These are phyloP conservation scores for Hymenotorrendiella dingleyae DNA, from an alignment of 2,329 filamentous ascomycete species.

Conservation along the genomic window DNA sequence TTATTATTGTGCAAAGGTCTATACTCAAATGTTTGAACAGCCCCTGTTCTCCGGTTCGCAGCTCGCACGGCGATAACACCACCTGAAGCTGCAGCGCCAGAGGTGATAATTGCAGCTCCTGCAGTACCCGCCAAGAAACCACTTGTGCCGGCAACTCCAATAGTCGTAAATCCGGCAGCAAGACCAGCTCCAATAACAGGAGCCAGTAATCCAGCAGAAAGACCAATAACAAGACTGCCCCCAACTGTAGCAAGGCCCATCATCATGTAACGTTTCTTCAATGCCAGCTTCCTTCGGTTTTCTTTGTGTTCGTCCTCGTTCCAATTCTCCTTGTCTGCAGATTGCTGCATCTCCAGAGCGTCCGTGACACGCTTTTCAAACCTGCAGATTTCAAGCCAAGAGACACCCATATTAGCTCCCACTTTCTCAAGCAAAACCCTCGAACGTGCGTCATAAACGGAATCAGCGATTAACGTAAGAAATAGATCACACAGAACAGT, in stretches of 20 bases:
- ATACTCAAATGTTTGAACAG: conserved; percentile 96
- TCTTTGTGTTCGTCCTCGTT: conserved; percentile 95
- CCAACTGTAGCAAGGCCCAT: conserved; percentile 97
- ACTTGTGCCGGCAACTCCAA: conserved; percentile 83
- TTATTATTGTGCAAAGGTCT: conserved; percentile 97
- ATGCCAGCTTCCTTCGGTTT: conserved; percentile 69
- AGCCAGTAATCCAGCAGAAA: conserved; percentile 86
- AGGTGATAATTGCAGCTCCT: conserved; percentile 90
- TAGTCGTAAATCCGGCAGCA: conserved; percentile 90
- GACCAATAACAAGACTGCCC: conserved; percentile 87
- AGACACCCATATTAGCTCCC: conserved; percentile 71
- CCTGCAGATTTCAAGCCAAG: conserved; percentile 88
- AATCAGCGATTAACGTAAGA: conserved; percentile 92
- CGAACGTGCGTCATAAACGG: conserved; percentile 84
- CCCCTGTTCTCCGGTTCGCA: conserved; percentile 79
- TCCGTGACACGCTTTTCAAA: conserved; percentile 98
- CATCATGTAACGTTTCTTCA: conserved; percentile 81
- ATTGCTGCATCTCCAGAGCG: conserved; percentile 94
- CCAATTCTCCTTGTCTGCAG: conserved; percentile 92
- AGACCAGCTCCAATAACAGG: conserved; percentile 92
- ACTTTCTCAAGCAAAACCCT: conserved; percentile 78
- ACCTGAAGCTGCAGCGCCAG: conserved; percentile 78
- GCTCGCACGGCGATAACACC: conserved; percentile 81
- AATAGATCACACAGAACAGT: conserved; percentile 95
- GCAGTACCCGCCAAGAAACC: conserved; percentile 87